A percentile compares a stretch with the other conserved stretches of the same genome.
phyloP scores from a whole-genome alignment of 139 green algal genomes.

The Chlorella vulgaris region DNA sequence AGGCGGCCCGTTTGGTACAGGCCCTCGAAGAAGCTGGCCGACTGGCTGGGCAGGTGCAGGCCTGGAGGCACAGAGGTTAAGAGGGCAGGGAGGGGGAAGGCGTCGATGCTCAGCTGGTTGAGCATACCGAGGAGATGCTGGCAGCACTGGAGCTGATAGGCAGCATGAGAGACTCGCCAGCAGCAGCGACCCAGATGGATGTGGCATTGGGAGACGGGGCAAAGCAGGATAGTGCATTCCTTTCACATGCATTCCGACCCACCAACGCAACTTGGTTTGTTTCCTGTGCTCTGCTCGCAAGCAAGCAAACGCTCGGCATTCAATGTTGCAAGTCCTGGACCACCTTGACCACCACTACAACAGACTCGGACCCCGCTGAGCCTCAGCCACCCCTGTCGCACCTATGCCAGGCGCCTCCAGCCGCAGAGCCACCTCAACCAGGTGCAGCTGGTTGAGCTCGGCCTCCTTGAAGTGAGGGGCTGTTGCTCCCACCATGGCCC shows the following conservation, averaged over 20 bases:
- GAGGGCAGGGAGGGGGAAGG: neutral
- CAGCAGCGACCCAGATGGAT: too few species aligned
- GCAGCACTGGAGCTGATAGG: too few species aligned
- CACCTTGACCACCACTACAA: neutral
- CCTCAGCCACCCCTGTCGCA: neutral
- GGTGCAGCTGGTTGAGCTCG: slow-evolving; percentile 47
- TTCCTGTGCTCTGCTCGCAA: too few species aligned
- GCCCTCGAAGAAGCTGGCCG: slow-evolving; percentile 13
- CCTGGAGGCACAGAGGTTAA: neutral
- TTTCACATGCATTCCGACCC: too few species aligned
- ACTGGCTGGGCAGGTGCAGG: neutral
- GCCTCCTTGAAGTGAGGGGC: neutral
- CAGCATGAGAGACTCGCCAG: too few species aligned
- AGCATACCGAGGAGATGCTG: neutral
- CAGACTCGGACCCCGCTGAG: neutral
- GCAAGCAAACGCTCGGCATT: neutral
- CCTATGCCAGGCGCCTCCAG: slow-evolving; percentile 26
- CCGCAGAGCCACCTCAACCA: slow-evolving; percentile 32
- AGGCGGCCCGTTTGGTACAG: slow-evolving; percentile 23
- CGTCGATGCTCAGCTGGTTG: neutral
- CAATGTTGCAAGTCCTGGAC: neutral
- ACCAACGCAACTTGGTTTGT: too few species aligned
- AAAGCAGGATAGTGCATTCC: too few species aligned
- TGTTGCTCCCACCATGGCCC: neutral
- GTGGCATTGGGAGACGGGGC: too few species aligned